A percentile compares a stretch with the other conserved stretches of the same genome.
phyloP scores from a whole-genome alignment of 108 stramenopile genomes.

The Cyclostephanos invisitatus region DNA sequence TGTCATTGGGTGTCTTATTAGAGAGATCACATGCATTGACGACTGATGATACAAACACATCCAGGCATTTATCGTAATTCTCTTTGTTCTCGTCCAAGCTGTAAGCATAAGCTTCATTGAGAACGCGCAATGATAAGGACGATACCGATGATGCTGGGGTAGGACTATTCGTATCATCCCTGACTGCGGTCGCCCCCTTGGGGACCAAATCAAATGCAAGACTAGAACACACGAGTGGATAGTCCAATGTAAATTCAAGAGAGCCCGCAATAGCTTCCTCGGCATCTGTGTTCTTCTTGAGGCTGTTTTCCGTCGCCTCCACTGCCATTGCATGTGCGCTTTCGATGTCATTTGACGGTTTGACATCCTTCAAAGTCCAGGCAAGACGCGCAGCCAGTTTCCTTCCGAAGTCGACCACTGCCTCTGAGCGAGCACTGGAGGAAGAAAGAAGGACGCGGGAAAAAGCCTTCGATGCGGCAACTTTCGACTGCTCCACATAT shows the following conservation, averaged over 20 bases:
- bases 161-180: slow-evolving; percentile 12
- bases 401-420: slow-evolving; percentile 62
- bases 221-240: slow-evolving; percentile 77
- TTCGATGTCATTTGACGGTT: slow-evolving; percentile 47
- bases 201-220: slow-evolving; percentile 60
- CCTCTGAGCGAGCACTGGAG: slow-evolving; percentile 45
- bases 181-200: slow-evolving; percentile 5
- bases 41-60: slow-evolving; percentile 63
- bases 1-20: slow-evolving; percentile 68
- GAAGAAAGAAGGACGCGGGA: slow-evolving; percentile 64
- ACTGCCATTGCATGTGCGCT: slow-evolving; percentile 51
- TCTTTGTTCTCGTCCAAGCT: slow-evolving; percentile 40
- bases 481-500: slow-evolving; percentile 64
- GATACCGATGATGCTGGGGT: slow-evolving; percentile 12
- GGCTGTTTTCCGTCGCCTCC: slow-evolving; percentile 49
- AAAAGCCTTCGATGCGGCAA: slow-evolving; percentile 78
- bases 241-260: slow-evolving; percentile 42
- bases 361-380: slow-evolving; percentile 65
- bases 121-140: slow-evolving; percentile 40
- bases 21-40: slow-evolving; percentile 63
- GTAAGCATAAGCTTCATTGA: slow-evolving; percentile 70
- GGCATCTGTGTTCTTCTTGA: slow-evolving; percentile 21
- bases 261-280: slow-evolving; percentile 29
- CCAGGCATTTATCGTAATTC: slow-evolving; percentile 64
- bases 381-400: slow-evolving; percentile 71